A percentile compares a stretch with the other conserved stretches of the same genome.
These are phyloP conservation scores for Lachancea quebecensis DNA, from an alignment of 805 yeast genomes.

Conservation along the genomic window DNA sequence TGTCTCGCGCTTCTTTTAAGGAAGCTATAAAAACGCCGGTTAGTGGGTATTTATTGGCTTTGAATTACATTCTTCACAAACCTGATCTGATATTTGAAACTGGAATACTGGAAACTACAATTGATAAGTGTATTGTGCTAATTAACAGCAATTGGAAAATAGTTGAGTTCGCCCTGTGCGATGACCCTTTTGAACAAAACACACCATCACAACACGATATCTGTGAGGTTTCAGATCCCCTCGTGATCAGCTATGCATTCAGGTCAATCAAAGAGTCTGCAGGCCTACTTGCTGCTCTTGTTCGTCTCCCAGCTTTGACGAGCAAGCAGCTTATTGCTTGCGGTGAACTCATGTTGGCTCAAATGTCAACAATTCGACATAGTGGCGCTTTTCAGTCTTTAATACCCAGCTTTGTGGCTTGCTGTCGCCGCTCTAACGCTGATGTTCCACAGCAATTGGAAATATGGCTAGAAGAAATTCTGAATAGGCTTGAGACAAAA, in stretches of 20 bases:
- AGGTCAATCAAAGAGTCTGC: conserved; percentile 76
- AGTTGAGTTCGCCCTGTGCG: conserved; percentile 43
- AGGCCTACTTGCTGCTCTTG: conserved; percentile 40
- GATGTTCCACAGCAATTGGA: conserved; percentile 37
- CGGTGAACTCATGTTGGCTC: conserved; percentile 55
- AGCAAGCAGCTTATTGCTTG: conserved; percentile 22
- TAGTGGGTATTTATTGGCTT: conserved; percentile 65
- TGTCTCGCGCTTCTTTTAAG: conserved; percentile 33
- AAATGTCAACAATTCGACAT: conserved; percentile 70
- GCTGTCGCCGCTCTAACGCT: conserved; percentile 51
- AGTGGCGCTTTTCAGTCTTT: conserved; percentile 90
- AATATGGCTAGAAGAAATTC: conserved; percentile 53
- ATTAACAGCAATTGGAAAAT: conserved; percentile 30
- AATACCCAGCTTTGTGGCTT: conserved; percentile 67
- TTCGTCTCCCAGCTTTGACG: conserved; percentile 30
- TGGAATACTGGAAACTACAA: background rate
- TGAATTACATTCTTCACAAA: conserved; percentile 40
- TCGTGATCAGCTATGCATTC: conserved; percentile 68
- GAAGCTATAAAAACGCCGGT: conserved; percentile 46
- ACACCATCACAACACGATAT: conserved; percentile 14
- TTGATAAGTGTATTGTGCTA: conserved; percentile 12
- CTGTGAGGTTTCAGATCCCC: conserved; percentile 36
- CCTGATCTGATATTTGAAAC: conserved; percentile 11
- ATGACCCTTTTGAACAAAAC: conserved; percentile 66
- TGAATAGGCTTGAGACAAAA: conserved; percentile 45